Percentiles rank a stretch among this genome's conserved stretches.
phyloP scores from a whole-genome alignment of 2,329 filamentous ascomycete genomes.

The Sphaerulina populicola region DNA sequence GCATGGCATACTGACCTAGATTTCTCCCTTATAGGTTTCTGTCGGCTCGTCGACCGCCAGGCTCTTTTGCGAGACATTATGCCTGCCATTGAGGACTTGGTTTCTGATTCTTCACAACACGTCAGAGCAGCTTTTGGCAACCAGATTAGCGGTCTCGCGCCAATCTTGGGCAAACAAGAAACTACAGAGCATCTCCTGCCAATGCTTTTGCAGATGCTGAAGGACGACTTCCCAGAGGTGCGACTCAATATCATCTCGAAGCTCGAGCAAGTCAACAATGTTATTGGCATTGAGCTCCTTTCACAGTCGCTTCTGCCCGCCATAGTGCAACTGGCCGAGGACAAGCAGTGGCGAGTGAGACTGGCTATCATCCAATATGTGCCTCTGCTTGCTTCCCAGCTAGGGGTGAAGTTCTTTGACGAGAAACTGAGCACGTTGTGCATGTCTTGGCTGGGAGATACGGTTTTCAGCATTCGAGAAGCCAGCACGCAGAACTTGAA shows the following conservation, averaged over 20 bases:
- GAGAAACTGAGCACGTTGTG: slow-evolving; percentile 92
- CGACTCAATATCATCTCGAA: slow-evolving; percentile 99
- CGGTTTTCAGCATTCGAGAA: slow-evolving; percentile 96
- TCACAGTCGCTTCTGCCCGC: slow-evolving; percentile 94
- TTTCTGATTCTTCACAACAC: slow-evolving; percentile 92
- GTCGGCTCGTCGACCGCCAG: slow-evolving; percentile 74
- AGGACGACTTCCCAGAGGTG: slow-evolving; percentile 97
- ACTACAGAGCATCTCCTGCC: slow-evolving; percentile 94
- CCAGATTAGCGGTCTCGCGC: slow-evolving; percentile 92
- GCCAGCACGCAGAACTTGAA: slow-evolving; percentile 95
- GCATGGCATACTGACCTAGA: background rate
- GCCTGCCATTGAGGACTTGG: slow-evolving; percentile 89
- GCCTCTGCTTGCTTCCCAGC: slow-evolving; percentile 84
- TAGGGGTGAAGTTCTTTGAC: slow-evolving; percentile 96
- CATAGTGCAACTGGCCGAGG: slow-evolving; percentile 93
- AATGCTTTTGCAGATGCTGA: slow-evolving; percentile 99
- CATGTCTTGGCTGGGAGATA: slow-evolving; percentile 98
- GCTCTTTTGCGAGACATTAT: slow-evolving; percentile 93
- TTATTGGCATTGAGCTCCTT: slow-evolving; percentile 94
- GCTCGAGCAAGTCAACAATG: slow-evolving; percentile 94
- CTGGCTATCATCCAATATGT: slow-evolving; percentile 99
- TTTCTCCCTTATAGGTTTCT: slow-evolving; percentile 61
- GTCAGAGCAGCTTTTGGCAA: slow-evolving; percentile 91
- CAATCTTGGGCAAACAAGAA: slow-evolving; percentile 97
- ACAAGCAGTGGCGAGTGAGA: slow-evolving; percentile 98